Percentiles rank a stretch among this genome's conserved stretches.
These are phyloP conservation scores for Cadophora sp. DNA, from an alignment of 2,329 filamentous ascomycete genomes.

Conservation along the genomic window DNA sequence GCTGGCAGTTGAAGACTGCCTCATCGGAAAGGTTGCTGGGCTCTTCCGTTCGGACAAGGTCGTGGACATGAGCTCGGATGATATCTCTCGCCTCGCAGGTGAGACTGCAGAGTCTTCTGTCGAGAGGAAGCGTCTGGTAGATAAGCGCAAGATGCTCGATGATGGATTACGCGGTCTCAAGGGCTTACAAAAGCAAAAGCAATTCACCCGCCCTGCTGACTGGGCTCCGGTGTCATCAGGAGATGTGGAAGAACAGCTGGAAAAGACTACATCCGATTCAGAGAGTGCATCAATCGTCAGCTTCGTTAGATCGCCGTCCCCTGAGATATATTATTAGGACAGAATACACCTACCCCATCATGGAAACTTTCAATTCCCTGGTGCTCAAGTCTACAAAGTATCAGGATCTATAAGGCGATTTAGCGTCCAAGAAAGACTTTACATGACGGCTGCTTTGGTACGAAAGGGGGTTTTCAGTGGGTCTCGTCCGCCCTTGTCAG, in stretches of 20 bases:
- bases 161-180: conserved; percentile 15
- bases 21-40: conserved; percentile 39
- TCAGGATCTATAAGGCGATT: no score
- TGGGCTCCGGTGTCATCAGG: conserved; percentile 13
- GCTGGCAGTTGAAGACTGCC: conserved; percentile 45
- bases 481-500: no score
- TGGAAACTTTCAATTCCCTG: conserved; percentile 8
- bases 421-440: no score
- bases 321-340: conserved; percentile 8
- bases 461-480: no score
- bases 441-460: no score
- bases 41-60: conserved; percentile 41
- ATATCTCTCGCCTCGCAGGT: conserved; percentile 38
- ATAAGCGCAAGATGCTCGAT: conserved; percentile 14
- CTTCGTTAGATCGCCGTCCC: conserved; percentile 7
- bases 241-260: conserved; percentile 13
- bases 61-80: conserved; percentile 31
- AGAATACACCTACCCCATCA: conserved; percentile 15
- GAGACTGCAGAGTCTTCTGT: conserved; percentile 15
- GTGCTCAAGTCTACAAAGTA: no score
- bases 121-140: conserved; percentile 14
- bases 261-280: conserved; percentile 15
- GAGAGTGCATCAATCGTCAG: conserved; percentile 16
- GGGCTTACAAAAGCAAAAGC: conserved; percentile 13
- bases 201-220: conserved; percentile 15